Evolutionary conservation across 768 basidiomycete species (phyloP).

Genomic region (Naganishia friedmannii): DNA sequence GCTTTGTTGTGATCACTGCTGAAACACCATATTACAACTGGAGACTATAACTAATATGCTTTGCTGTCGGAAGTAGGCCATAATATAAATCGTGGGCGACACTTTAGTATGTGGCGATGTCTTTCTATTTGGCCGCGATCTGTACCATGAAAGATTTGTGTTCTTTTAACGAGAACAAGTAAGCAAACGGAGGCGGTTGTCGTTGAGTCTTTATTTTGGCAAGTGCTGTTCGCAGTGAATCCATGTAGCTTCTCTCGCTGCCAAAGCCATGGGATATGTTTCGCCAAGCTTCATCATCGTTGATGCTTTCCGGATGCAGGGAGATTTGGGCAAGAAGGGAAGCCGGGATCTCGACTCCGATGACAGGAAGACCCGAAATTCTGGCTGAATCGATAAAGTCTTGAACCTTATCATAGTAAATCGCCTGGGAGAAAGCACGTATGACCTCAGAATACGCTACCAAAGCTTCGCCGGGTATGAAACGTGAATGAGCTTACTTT

Average conservation of each 20-base stretch:
- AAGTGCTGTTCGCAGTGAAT: conserved; percentile 6
- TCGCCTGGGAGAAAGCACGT: conserved; percentile 31
- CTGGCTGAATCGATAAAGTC: conserved; percentile 40
- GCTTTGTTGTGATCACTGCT: not conserved
- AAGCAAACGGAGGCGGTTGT: conserved; percentile 10
- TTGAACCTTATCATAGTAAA: conserved; percentile 45
- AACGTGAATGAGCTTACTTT: conserved; percentile 37
- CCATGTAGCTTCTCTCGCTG: conserved; percentile 18
- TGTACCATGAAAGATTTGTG: conserved; percentile 10
- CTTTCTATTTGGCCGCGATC: not conserved
- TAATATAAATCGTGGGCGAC: not conserved
- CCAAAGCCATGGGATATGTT: conserved; percentile 15
- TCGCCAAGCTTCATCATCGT: conserved; percentile 46
- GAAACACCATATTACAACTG: not conserved
- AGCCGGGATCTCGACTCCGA: conserved; percentile 44
- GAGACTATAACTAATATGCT: not conserved
- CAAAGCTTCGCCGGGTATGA: conserved; percentile 14
- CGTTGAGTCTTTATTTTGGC: not conserved
- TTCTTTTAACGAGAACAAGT: conserved; percentile 27
- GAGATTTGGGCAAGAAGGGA: conserved; percentile 39
- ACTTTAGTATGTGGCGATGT: not conserved
- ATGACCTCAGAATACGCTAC: not conserved
- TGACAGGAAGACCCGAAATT: conserved; percentile 40
- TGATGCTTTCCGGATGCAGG: conserved; percentile 39
- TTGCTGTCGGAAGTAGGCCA: not conserved